phyloP scores from a whole-genome alignment of 805 yeast genomes.

The Candida silvatica region DNA sequence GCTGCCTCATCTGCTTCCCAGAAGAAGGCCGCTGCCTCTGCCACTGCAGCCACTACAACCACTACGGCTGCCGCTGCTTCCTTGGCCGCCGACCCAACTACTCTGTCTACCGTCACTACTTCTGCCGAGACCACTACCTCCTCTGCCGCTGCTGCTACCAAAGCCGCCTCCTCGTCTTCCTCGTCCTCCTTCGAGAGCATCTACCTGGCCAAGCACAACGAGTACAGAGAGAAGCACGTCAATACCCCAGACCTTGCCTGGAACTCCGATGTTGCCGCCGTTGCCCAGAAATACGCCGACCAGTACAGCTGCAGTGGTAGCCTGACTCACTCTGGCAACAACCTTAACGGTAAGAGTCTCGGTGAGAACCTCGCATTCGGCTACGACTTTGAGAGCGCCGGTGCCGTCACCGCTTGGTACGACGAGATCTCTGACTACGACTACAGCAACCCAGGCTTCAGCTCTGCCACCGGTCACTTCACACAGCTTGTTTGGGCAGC shows the following conservation, averaged over 20 bases:
- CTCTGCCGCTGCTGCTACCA: slow-evolving; percentile 16
- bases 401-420: slow-evolving; percentile 72
- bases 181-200: slow-evolving; percentile 28
- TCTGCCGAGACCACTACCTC: slow-evolving; percentile 14
- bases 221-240: slow-evolving; percentile 41
- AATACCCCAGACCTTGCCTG: slow-evolving; percentile 44
- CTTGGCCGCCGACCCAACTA: slow-evolving; percentile 7
- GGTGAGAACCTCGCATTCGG: slow-evolving; percentile 86
- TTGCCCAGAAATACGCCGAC: slow-evolving; percentile 52
- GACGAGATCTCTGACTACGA: slow-evolving; percentile 48
- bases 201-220: slow-evolving; percentile 56
- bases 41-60: slow-evolving; percentile 5
- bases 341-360: slow-evolving; percentile 33
- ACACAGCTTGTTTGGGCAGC: slow-evolving; percentile 73
- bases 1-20: slow-evolving; percentile 4
- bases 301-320: slow-evolving; percentile 46
- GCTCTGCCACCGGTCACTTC: slow-evolving; percentile 62
- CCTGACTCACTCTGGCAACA: slow-evolving; percentile 55
- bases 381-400: slow-evolving; percentile 33
- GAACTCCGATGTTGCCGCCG: slow-evolving; percentile 41
- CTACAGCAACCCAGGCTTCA: slow-evolving; percentile 39
- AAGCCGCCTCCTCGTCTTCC: slow-evolving; percentile 13
- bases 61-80: slow-evolving; percentile 14
- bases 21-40: slow-evolving; percentile 8
- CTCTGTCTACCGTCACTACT: slow-evolving; percentile 15